Base-by-base conservation (phyloP, 176 grass and related monocot genomes). In the Raddia guianensis region DNA sequence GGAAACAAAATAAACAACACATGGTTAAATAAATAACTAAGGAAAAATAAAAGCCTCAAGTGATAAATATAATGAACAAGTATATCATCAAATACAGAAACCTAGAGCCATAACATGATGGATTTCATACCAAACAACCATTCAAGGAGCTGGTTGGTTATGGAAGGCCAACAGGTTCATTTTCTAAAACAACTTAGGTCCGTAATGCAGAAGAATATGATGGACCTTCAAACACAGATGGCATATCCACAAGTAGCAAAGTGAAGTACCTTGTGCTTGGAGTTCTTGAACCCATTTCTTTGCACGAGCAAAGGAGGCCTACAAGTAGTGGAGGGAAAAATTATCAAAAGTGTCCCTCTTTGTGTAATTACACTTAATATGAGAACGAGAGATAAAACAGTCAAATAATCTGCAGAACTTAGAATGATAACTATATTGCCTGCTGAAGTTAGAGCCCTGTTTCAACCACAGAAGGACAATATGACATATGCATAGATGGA, bases 231-330 rank as follows among this genome's bases (percentile, higher is more conserved):
- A 78, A 66, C 1, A 52, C 13, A 80, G 6, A 69, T 37, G 2
- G n/a, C 42, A 50, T 53, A 62, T 69, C 34, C 47, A 68, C 49
- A 63, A 60, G 63, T 69, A 63, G 49, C 34, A 21, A 85, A 81
- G 82, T 56, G 52, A 56, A 47, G 43, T 84, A 99, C 96, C 96
- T 95, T 93, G 92, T 63, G 89, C 89, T 80, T 95, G 92, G 76
- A 99, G 96, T 76, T 95, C 96, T 86, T 89, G 86, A 68, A 99
- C 93, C 96, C 96, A 99, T 88, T 93, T 99, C 84, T 95, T 91
- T 71, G 96, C 93, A 84, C 90, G 80, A 20, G 82, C 82, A 76
- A 95, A 95, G n/a, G 96, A 93, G 50, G 87, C 90, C 96, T 99
- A 52, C 89, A 72, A 50, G 56, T 72, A 83, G 73, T 70, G 64